Evolutionary conservation across 1,284 basidiomycete genomes (phyloP).

Genomic region (Phlebopus sp.): DNA sequence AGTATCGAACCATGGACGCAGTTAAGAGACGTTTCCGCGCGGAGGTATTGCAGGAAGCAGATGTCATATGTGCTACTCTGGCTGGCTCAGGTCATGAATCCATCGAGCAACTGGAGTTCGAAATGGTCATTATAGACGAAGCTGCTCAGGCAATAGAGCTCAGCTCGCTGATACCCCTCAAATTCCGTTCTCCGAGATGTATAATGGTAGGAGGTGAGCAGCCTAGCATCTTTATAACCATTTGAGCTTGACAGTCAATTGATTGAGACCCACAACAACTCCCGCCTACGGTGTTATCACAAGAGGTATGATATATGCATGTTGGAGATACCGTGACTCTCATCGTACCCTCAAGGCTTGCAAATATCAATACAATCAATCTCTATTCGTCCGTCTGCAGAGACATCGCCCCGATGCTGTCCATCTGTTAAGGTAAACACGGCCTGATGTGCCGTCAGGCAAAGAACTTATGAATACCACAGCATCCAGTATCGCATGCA

Average conservation of each 20-base stretch:
- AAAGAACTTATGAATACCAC: slow-evolving; percentile 11
- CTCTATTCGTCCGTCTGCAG: slow-evolving; percentile 92
- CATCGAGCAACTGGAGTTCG: slow-evolving; percentile 84
- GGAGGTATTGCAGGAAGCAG: slow-evolving; percentile 84
- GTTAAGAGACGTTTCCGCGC: slow-evolving; percentile 68
- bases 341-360: slow-evolving; percentile 52
- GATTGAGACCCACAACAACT: slow-evolving; percentile 89
- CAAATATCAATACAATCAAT: slow-evolving; percentile 82
- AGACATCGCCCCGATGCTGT: slow-evolving; percentile 76
- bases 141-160: slow-evolving; percentile 97
- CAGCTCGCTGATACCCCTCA: slow-evolving; percentile 94
- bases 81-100: slow-evolving; percentile 92
- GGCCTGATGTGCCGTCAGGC: not conserved
- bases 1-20: slow-evolving; percentile 75
- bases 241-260: not conserved
- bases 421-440: slow-evolving; percentile 80
- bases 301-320: slow-evolving; percentile 45
- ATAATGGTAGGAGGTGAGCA: slow-evolving; percentile 89
- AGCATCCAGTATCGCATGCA: slow-evolving; percentile 99
- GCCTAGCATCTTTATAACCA: not conserved
- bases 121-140: slow-evolving; percentile 97
- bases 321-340: slow-evolving; percentile 4
- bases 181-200: slow-evolving; percentile 82
- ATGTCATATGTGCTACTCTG: slow-evolving; percentile 93
- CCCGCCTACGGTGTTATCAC: slow-evolving; percentile 94